These are phyloP conservation scores for Colletotrichum tabaci DNA, from an alignment of 2,329 filamentous ascomycete genomes.

Conservation along the genomic window DNA sequence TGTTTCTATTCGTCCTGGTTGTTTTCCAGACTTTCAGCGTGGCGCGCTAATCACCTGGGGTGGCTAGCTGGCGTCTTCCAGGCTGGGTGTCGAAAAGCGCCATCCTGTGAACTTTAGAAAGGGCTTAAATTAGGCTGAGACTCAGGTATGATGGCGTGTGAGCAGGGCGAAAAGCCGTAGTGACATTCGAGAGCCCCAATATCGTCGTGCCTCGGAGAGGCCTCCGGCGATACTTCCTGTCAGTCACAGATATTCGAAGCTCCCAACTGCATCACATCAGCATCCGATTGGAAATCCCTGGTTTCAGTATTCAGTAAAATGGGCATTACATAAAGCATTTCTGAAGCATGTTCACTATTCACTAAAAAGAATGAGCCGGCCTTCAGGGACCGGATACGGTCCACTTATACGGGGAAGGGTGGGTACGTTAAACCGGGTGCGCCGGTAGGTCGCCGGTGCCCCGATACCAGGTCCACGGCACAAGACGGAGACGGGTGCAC, in stretches of 20 bases:
- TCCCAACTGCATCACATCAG: too few species aligned
- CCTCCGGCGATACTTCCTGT: not conserved
- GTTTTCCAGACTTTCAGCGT: slow-evolving; percentile 3
- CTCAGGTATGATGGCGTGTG: not conserved
- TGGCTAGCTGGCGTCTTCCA: not conserved
- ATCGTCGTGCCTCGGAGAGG: too few species aligned
- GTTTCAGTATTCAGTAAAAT: not conserved
- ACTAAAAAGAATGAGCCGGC: too few species aligned
- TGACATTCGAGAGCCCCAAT: too few species aligned
- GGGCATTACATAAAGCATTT: too few species aligned
- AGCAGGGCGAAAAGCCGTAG: not conserved
- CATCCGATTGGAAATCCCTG: too few species aligned
- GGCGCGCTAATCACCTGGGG: slow-evolving; percentile 19
- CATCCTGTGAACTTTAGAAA: too few species aligned
- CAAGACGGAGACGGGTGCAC: not conserved
- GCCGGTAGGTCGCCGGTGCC: not conserved
- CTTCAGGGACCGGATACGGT: not conserved
- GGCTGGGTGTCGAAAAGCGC: not conserved
- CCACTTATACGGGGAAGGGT: not conserved
- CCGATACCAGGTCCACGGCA: not conserved
- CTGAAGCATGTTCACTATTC: not conserved
- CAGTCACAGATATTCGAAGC: too few species aligned
- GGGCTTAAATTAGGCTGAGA: not conserved
- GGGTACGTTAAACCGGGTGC: not conserved
- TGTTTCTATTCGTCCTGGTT: not conserved